Base-by-base conservation (phyloP, 345 rosid species). In the Euphorbia tirucalli region DNA sequence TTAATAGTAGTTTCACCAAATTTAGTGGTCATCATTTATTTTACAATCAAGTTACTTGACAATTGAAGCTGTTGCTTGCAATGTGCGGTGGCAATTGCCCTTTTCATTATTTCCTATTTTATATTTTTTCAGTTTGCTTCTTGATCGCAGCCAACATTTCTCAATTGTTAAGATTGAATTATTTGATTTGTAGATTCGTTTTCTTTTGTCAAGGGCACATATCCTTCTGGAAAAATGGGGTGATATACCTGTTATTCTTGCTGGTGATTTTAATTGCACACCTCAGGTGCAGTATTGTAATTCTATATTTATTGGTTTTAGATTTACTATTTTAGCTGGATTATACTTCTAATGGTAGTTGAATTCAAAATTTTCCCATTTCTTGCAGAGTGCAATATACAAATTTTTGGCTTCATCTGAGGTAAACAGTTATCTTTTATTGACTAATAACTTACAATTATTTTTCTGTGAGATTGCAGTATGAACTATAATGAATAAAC, bases 311-410 rank as follows among this genome's bases (percentile, higher is more conserved):
- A 52, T 14, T 16, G 30, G 0, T 21, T 44, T 22, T 19, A 8
- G 24, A 44, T 60, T 56, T 49, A 24, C 37, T 32, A 24, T 56
- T 41, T 5, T 21, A 68, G 8, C 50, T 68, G 66, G 37, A 46
- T 64, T 41, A 46, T 63, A 25, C 71, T 75, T 68, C 61, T 21
- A 24, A 24, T 27, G 0, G 14, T 32, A 7, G 22, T 54, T 32
- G 52, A 46, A 58, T 24, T 30, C 54, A 5, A 61, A 11, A 55
- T 13, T 59, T 66, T 24, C 35, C 63, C 55, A 43, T 72, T 74
- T 49, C 72, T 66, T 65, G 77, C 93, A 92, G 97, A 85, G 96
- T 83, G 85, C 93, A 61, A 79, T 92, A 64, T 92, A 92, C 83
- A 83, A 85, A 71, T 92, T 90, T 84, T 79, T 92, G 77, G 79